Evolutionary conservation across 495 filamentous ascomycete genomes (phyloP).

Genomic region (Articulospora tetracladia): DNA sequence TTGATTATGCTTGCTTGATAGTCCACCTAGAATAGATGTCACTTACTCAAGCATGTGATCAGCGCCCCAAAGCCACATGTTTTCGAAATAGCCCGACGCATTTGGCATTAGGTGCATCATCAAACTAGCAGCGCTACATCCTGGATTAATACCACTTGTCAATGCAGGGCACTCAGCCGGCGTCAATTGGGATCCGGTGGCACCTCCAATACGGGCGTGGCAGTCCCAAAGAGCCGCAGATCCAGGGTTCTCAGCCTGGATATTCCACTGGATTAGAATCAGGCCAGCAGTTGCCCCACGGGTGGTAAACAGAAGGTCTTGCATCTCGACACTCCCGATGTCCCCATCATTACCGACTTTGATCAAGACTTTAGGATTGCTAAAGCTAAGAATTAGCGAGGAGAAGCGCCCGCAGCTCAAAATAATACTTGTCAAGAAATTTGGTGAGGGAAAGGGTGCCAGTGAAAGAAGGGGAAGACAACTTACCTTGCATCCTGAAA

Average conservation of each 20-base stretch:
- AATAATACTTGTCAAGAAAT: too few relatives aligned
- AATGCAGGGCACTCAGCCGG: slow-evolving; percentile 38
- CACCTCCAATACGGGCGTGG: slow-evolving; percentile 67
- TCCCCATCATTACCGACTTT: slow-evolving; percentile 46
- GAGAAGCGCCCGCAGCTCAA: too few relatives aligned
- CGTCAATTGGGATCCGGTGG: slow-evolving; percentile 63
- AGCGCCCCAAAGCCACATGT: slow-evolving; percentile 56
- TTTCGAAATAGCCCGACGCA: slow-evolving; percentile 52
- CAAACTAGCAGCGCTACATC: slow-evolving; percentile 56
- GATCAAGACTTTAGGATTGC: slow-evolving; percentile 38
- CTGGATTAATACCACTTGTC: slow-evolving; percentile 24
- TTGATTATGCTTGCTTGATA: too few relatives aligned
- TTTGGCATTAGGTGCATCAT: slow-evolving; percentile 55
- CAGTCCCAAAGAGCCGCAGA: slow-evolving; percentile 59
- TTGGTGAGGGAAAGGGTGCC: too few relatives aligned
- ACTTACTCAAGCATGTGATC: slow-evolving; percentile 45
- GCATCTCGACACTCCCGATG: slow-evolving; percentile 44
- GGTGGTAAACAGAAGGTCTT: slow-evolving; percentile 24
- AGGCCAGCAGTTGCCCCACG: slow-evolving; percentile 11
- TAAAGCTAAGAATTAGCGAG: too few relatives aligned
- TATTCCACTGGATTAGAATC: slow-evolving; percentile 30
- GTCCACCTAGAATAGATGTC: too few relatives aligned
- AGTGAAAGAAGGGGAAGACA: too few relatives aligned
- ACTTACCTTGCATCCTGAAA: neutral
- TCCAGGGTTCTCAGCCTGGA: slow-evolving; percentile 2